phyloP scores from a whole-genome alignment of 2,329 filamentous ascomycete genomes.

The Alternaria gaisen region DNA sequence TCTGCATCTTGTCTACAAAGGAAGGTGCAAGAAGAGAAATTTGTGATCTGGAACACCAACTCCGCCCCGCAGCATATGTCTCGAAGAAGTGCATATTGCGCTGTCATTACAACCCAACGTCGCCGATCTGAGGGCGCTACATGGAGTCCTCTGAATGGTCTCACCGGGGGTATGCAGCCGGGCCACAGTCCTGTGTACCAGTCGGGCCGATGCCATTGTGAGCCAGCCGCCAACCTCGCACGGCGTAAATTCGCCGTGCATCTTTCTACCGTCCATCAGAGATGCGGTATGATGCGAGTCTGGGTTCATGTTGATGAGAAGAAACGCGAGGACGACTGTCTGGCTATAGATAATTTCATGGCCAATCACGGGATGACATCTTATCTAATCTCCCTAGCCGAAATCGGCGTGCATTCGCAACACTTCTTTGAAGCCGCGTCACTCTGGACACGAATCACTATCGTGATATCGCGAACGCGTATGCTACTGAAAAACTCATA shows the following conservation, averaged over 20 bases:
- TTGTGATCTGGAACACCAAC: slow-evolving; percentile 10
- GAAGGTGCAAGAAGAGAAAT: slow-evolving; percentile 15
- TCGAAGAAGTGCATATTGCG: slow-evolving; percentile 10
- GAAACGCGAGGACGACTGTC: neutral
- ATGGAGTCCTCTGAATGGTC: slow-evolving; percentile 24
- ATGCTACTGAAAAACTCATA: slow-evolving; percentile 5
- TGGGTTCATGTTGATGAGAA: neutral
- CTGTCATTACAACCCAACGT: slow-evolving; percentile 11
- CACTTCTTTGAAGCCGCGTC: slow-evolving; percentile 12
- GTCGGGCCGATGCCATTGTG: slow-evolving; percentile 9
- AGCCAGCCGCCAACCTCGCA: neutral
- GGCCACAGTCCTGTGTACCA: slow-evolving; percentile 6
- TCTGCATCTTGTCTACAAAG: slow-evolving; percentile 16
- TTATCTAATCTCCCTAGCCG: slow-evolving; percentile 7
- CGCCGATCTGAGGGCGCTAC: slow-evolving; percentile 21
- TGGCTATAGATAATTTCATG: neutral
- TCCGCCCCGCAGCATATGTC: slow-evolving; percentile 14
- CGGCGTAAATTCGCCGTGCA: slow-evolving; percentile 4
- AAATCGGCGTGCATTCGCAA: slow-evolving; percentile 2
- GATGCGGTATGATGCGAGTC: neutral
- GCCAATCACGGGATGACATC: slow-evolving; percentile 2
- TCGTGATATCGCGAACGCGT: slow-evolving; percentile 19
- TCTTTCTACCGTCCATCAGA: neutral
- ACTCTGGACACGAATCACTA: slow-evolving; percentile 5
- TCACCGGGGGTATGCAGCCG: slow-evolving; percentile 11